A percentile compares a stretch with the other conserved stretches of the same genome.
phyloP scores from a whole-genome alignment of 768 basidiomycete genomes.

The Pholiota conissans region DNA sequence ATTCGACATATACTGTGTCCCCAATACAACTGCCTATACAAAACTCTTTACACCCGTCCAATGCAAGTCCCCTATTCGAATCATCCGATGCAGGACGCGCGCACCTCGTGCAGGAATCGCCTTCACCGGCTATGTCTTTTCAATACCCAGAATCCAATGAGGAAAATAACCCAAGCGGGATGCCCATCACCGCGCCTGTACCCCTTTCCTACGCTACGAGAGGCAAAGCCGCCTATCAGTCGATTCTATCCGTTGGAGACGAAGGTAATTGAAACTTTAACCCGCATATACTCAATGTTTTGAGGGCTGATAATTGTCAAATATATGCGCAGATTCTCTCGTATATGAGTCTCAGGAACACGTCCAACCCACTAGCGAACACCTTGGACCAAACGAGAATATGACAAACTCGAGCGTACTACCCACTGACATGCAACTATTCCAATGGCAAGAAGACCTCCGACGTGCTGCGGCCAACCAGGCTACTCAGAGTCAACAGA shows the following conservation, averaged over 20 bases:
- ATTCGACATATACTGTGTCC: too few relatives aligned
- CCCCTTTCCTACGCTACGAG: slow-evolving; percentile 19
- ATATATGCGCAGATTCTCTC: not conserved
- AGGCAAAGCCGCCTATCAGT: slow-evolving; percentile 16
- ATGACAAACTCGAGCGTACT: too few relatives aligned
- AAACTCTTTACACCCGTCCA: not conserved
- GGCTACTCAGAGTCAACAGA: too few relatives aligned
- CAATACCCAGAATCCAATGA: not conserved
- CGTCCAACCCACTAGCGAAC: too few relatives aligned
- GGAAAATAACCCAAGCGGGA: not conserved
- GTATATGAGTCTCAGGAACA: too few relatives aligned
- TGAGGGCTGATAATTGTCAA: not conserved
- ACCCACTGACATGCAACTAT: too few relatives aligned
- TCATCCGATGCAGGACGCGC: not conserved
- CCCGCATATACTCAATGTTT: not conserved
- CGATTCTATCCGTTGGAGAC: slow-evolving; percentile 18
- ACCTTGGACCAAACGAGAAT: too few relatives aligned
- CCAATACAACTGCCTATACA: too few relatives aligned
- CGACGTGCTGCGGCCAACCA: not conserved
- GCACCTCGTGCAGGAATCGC: not conserved
- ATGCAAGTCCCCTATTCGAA: not conserved
- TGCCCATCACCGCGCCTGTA: slow-evolving; percentile 20
- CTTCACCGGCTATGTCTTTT: too few relatives aligned
- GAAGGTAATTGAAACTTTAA: slow-evolving; percentile 8
- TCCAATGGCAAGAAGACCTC: not conserved